These are phyloP conservation scores for Curvularia lunata DNA, from an alignment of 2,329 filamentous ascomycete genomes.

Conservation along the genomic window DNA sequence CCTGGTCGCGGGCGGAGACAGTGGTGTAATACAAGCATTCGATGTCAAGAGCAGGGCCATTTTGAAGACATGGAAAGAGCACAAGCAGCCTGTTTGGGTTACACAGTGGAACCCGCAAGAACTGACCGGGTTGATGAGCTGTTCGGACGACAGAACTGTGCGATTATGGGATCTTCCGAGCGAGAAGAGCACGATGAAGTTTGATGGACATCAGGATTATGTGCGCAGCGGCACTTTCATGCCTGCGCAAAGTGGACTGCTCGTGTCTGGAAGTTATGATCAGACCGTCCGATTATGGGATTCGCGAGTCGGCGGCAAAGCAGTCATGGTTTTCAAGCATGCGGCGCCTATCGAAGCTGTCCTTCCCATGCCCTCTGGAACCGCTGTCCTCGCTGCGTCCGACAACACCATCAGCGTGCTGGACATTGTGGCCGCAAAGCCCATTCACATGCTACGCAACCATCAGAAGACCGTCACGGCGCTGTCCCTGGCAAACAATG, in stretches of 20 bases:
- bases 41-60: slow-evolving; percentile 89
- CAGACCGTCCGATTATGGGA: slow-evolving; percentile 94
- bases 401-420: slow-evolving; percentile 89
- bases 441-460: slow-evolving; percentile 84
- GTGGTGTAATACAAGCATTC: slow-evolving; percentile 92
- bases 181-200: slow-evolving; percentile 75
- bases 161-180: slow-evolving; percentile 91
- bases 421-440: slow-evolving; percentile 89
- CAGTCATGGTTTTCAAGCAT: slow-evolving; percentile 93
- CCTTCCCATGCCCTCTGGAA: slow-evolving; percentile 85
- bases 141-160: slow-evolving; percentile 91
- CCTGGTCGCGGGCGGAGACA: slow-evolving; percentile 88
- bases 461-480: slow-evolving; percentile 98
- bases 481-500: slow-evolving; percentile 79
- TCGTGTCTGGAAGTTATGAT: slow-evolving; percentile 94
- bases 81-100: slow-evolving; percentile 92
- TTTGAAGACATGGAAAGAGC: slow-evolving; percentile 91
- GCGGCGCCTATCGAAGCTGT: slow-evolving; percentile 86
- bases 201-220: slow-evolving; percentile 89
- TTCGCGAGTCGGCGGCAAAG: slow-evolving; percentile 69
- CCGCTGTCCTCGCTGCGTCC: slow-evolving; percentile 81
- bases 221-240: slow-evolving; percentile 88
- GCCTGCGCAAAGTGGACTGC: slow-evolving; percentile 71
- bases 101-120: slow-evolving; percentile 92
- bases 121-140: slow-evolving; percentile 84